A percentile compares a stretch with the other conserved stretches of the same genome.
These are phyloP conservation scores for Mycena polygramma DNA, from an alignment of 768 basidiomycete species.

Conservation along the genomic window DNA sequence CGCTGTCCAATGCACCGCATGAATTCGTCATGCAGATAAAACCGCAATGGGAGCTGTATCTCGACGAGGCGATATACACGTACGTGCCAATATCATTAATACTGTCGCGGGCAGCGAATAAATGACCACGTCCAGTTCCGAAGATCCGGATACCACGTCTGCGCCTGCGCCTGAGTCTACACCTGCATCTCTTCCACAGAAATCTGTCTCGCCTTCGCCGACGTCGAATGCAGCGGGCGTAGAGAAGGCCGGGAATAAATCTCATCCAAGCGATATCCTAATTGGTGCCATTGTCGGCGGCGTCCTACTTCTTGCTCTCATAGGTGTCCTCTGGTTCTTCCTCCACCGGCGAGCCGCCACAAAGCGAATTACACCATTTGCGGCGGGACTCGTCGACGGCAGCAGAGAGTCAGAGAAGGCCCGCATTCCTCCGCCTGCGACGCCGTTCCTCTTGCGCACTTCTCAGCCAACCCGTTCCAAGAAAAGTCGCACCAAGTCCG, in stretches of 20 bases:
- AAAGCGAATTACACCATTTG: background rate
- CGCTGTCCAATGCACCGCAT: background rate
- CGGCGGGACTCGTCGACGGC: too few relatives aligned
- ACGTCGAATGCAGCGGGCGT: background rate
- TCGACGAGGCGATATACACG: conserved; percentile 21
- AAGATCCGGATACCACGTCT: background rate
- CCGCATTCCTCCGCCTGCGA: too few relatives aligned
- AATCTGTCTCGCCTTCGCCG: background rate
- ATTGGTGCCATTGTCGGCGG: conserved; percentile 5
- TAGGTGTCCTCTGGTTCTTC: background rate
- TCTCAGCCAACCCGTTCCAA: too few relatives aligned
- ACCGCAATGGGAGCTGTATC: conserved; percentile 16
- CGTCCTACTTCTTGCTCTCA: background rate
- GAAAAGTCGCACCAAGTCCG: too few relatives aligned
- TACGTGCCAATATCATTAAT: background rate
- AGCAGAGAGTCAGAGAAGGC: too few relatives aligned
- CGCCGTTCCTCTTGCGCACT: too few relatives aligned
- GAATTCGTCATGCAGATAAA: conserved; percentile 11
- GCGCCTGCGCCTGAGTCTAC: too few relatives aligned
- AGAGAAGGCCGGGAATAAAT: too few relatives aligned
- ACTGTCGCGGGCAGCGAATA: background rate
- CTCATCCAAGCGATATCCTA: background rate
- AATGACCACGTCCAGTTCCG: background rate
- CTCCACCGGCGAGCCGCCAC: background rate
- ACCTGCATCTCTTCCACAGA: too few relatives aligned